Conservation (phyloP, 2,329 filamentous ascomycete species). For the Venturia aucupariae region DNA sequence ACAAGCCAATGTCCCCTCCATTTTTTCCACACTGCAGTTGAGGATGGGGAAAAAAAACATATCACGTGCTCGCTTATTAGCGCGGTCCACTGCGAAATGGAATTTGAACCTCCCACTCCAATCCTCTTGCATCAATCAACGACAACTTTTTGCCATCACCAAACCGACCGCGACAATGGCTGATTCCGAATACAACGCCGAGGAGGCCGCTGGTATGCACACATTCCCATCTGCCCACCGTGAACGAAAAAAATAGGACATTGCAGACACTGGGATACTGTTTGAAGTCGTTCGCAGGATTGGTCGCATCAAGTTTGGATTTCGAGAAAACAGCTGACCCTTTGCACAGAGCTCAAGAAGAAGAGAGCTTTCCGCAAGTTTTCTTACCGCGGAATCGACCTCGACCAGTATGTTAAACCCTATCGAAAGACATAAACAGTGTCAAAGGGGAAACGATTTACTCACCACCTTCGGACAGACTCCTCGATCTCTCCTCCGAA, state of each 20-base stretch:
- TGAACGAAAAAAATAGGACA: background rate
- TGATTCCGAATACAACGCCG: slow-evolving; percentile 59
- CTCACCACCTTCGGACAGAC: slow-evolving; percentile 47
- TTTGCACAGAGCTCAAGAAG: slow-evolving; percentile 87
- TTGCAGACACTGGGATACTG: background rate
- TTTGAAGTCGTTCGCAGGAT: background rate
- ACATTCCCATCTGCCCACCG: background rate
- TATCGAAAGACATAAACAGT: slow-evolving; percentile 11
- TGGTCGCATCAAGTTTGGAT: background rate
- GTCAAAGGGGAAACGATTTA: slow-evolving; percentile 23
- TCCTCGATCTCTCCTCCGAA: slow-evolving; percentile 96
- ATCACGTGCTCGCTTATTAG: slow-evolving; percentile 4
- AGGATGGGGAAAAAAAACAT: background rate
- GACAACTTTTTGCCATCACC: background rate
- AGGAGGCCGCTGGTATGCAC: slow-evolving; percentile 65
- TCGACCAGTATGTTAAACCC: slow-evolving; percentile 76
- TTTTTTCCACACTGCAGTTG: background rate
- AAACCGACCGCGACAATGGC: slow-evolving; percentile 60
- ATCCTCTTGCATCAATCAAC: background rate
- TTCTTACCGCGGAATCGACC: slow-evolving; percentile 97
- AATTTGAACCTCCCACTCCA: background rate
- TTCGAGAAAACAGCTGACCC: background rate
- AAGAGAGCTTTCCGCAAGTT: slow-evolving; percentile 99
- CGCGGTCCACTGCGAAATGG: background rate
- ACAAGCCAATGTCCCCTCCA: background rate